Evolutionary conservation across 2,329 filamentous ascomycete genomes (phyloP).

Genomic region (Ceratocystis albifundus): DNA sequence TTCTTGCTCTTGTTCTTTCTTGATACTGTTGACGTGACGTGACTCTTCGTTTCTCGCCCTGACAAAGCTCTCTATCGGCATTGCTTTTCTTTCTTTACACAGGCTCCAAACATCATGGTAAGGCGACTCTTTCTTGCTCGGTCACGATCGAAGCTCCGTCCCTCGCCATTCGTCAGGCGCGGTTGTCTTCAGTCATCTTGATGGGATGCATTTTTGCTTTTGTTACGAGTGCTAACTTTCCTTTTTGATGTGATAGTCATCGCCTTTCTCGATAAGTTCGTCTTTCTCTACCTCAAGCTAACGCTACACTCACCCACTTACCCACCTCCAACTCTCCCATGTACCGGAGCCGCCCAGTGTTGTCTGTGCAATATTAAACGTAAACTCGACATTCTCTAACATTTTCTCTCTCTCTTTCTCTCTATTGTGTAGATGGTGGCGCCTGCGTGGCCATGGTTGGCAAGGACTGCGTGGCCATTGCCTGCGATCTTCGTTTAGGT

Average conservation of each 20-base stretch:
- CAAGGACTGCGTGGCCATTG: slow-evolving; percentile 99
- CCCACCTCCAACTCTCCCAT: slow-evolving; percentile 18
- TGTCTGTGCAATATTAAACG: slow-evolving; percentile 10
- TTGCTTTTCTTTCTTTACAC: neutral
- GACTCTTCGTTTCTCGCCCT: too few relatives aligned
- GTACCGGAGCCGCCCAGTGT: slow-evolving; percentile 6
- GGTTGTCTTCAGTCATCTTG: neutral
- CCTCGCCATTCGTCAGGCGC: neutral
- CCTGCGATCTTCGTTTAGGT: slow-evolving; percentile 94
- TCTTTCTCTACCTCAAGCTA: slow-evolving; percentile 18
- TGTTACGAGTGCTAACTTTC: slow-evolving; percentile 28
- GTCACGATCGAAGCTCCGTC: neutral
- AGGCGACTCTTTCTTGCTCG: neutral
- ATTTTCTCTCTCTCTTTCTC: neutral
- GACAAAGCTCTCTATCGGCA: neutral
- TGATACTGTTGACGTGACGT: neutral
- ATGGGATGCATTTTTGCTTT: neutral
- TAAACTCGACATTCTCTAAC: slow-evolving; percentile 13
- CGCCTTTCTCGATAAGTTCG: slow-evolving; percentile 92
- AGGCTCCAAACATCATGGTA: slow-evolving; percentile 15
- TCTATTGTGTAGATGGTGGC: slow-evolving; percentile 54
- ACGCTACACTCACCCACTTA: neutral
- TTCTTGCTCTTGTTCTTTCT: neutral
- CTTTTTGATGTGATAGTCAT: slow-evolving; percentile 46
- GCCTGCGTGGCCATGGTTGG: slow-evolving; percentile 98